Conservation (phyloP, 2,329 filamentous ascomycete species). For the Stachybotrys chlorohalonatus region DNA sequence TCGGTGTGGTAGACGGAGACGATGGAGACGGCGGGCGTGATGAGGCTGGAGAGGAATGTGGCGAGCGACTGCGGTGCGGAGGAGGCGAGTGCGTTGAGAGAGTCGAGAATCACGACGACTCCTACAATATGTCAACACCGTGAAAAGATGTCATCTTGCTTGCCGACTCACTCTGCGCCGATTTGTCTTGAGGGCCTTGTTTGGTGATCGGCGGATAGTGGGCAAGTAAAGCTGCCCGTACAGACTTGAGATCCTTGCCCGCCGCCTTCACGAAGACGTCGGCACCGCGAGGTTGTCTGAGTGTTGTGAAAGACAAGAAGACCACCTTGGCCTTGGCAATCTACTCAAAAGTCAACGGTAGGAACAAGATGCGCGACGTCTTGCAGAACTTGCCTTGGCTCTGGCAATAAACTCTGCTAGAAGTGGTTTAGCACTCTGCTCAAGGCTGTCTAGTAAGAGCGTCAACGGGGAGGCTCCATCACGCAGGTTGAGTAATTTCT, state of each 20-base stretch:
- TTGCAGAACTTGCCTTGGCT: conserved; percentile 49
- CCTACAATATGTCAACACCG: conserved; percentile 34
- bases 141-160: background rate
- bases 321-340: conserved; percentile 60
- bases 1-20: conserved; percentile 78
- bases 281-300: conserved; percentile 52
- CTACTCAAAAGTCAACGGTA: conserved; percentile 17
- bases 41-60: conserved; percentile 59
- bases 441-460: conserved; percentile 72
- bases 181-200: conserved; percentile 24
- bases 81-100: conserved; percentile 58
- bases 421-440: conserved; percentile 67
- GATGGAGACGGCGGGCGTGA: conserved; percentile 60
- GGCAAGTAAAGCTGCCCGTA: conserved; percentile 51
- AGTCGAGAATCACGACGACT: conserved; percentile 71
- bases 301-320: conserved; percentile 69
- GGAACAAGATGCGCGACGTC: background rate
- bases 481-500: conserved; percentile 69
- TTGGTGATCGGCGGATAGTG: conserved; percentile 32
- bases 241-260: conserved; percentile 44
- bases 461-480: conserved; percentile 81
- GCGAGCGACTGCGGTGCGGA: conserved; percentile 48
- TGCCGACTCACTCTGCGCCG: conserved; percentile 31
- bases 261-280: conserved; percentile 60
- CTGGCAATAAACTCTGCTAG: conserved; percentile 65